phyloP scores from a whole-genome alignment of 805 yeast species.

The Helenozyma baotianmanensis region DNA sequence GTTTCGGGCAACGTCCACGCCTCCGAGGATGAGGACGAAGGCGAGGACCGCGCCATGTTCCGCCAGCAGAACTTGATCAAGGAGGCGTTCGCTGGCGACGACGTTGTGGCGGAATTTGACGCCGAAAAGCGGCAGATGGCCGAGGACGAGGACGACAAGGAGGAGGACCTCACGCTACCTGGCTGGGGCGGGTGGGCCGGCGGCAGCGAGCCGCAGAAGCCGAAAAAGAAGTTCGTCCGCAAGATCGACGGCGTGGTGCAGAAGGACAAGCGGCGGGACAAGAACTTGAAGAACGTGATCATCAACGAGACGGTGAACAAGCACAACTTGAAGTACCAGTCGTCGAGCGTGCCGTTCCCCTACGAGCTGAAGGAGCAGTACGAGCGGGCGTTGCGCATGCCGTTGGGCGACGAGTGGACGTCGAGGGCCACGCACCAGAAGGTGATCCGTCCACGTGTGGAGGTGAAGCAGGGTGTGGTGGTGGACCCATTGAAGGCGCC shows the following conservation, averaged over 20 bases:
- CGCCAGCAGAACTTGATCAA: constrained; percentile 77
- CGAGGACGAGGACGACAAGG: constrained; percentile 81
- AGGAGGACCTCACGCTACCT: constrained; percentile 79
- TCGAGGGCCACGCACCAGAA: constrained; percentile 82
- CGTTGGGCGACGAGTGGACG: constrained; percentile 97
- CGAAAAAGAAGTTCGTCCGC: constrained; percentile 60
- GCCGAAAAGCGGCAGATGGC: constrained; percentile 65
- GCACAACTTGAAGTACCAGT: constrained; percentile 79
- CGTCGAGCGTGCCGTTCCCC: constrained; percentile 91
- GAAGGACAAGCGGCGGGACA: constrained; percentile 72
- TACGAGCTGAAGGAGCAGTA: constrained; percentile 91
- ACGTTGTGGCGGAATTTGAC: constrained; percentile 77
- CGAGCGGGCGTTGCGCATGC: constrained; percentile 89
- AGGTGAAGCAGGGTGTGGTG: constrained; percentile 81
- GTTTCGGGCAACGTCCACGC: constrained; percentile 40
- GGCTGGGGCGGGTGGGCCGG: constrained; percentile 99
- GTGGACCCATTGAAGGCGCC: constrained; percentile 90
- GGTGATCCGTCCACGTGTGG: constrained; percentile 82
- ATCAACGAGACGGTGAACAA: constrained; percentile 85
- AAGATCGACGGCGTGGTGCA: constrained; percentile 74
- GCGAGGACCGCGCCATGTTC: constrained; percentile 49
- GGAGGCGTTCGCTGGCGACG: constrained; percentile 97
- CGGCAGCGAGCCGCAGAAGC: constrained; percentile 30
- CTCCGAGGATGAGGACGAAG: constrained; percentile 26
- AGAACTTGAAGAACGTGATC: constrained; percentile 71